A percentile compares a stretch with the other conserved stretches of the same genome.
phyloP scores from a whole-genome alignment of 441 rosid species.

The Euphorbia corollata region DNA sequence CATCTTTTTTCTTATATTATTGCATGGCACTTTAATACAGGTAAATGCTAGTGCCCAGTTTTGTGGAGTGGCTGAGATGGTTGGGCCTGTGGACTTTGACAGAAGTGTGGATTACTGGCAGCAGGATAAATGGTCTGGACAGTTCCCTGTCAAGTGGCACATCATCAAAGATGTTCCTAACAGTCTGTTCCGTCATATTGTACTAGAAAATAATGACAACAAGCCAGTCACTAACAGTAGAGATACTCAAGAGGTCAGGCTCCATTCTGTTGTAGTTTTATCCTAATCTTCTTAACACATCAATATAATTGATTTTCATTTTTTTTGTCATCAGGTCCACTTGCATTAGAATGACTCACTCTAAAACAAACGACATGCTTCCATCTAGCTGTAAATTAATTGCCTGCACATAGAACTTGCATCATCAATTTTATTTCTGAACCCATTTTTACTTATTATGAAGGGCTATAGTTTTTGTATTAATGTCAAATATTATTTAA shows the following conservation, averaged over 20 bases:
- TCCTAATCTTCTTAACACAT: not conserved
- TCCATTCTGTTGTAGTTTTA: conserved; percentile 6
- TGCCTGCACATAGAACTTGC: not conserved
- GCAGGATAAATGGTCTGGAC: conserved; percentile 93
- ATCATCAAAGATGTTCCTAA: conserved; percentile 81
- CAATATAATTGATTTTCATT: not conserved
- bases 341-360: not conserved
- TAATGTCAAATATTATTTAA: not conserved
- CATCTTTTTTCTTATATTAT: not conserved
- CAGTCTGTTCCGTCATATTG: conserved; percentile 64
- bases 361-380: not conserved
- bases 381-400: not conserved
- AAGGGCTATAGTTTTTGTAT: not conserved
- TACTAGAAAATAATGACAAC: conserved; percentile 73
- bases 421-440: not conserved
- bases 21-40: conserved; percentile 29
- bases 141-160: conserved; percentile 87
- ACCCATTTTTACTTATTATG: not conserved
- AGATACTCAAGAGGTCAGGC: conserved; percentile 88
- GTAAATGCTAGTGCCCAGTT: conserved; percentile 93
- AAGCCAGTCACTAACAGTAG: conserved; percentile 92
- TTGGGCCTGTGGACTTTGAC: conserved; percentile 69
- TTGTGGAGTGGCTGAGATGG: conserved; percentile 93
- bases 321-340: conserved; percentile 4
- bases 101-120: conserved; percentile 90